A percentile compares a stretch with the other conserved stretches of the same genome.
Evolutionary conservation across 352 stramenopile species (phyloP).

Genomic region (Pythium aphanidermatum): DNA sequence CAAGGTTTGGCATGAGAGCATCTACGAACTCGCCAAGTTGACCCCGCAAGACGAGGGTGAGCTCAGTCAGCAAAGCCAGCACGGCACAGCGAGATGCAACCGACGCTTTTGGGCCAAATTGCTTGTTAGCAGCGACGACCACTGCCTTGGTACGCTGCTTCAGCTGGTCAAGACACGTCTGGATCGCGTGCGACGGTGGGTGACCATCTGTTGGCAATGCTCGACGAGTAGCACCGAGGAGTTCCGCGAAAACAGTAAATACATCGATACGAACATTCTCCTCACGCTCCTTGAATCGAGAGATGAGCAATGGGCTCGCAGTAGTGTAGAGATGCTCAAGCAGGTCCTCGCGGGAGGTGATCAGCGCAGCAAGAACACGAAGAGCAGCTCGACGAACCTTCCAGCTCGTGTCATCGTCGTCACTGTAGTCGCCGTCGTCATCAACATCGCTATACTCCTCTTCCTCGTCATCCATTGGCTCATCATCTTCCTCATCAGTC

Average conservation of each 20-base stretch:
- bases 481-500: conserved; percentile 87
- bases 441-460: conserved; percentile 77
- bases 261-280: conserved; percentile 98
- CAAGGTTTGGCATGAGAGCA: conserved; percentile 70
- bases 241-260: conserved; percentile 91
- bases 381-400: conserved; percentile 93
- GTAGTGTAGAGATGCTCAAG: conserved; percentile 81
- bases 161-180: conserved; percentile 45
- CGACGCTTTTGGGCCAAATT: conserved; percentile 73
- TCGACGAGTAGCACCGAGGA: conserved; percentile 80
- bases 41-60: conserved; percentile 72
- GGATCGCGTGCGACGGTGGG: conserved; percentile 22
- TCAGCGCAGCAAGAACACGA: conserved; percentile 90
- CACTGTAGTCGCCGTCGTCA: conserved; percentile 88
- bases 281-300: conserved; percentile 95
- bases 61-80: conserved; percentile 77
- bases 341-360: conserved; percentile 84
- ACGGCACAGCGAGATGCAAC: conserved; percentile 75
- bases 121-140: conserved; percentile 67
- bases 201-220: conserved; percentile 27
- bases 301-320: conserved; percentile 80
- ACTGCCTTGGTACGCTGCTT: conserved; percentile 68
- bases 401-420: conserved; percentile 95
- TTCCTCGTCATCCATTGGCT: conserved; percentile 80
- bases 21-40: conserved; percentile 69